Evolutionary conservation across 1,284 basidiomycete genomes (phyloP).

Genomic region (Hymenochaete sp.): DNA sequence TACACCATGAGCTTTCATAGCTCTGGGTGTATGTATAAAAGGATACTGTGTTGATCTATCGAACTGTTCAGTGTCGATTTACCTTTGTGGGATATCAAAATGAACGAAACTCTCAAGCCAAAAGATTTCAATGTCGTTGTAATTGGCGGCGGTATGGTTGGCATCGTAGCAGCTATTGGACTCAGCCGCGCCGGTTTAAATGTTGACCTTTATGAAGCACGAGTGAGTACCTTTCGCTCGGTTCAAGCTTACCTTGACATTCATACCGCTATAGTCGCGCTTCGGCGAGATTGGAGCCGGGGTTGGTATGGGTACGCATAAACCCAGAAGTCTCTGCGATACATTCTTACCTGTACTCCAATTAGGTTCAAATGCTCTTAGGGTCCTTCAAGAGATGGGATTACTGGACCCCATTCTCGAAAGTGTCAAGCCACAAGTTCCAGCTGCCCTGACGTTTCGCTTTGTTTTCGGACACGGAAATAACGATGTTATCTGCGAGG

Average conservation of each 20-base stretch:
- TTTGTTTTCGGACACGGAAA: constrained; percentile 34
- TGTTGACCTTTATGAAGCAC: constrained; percentile 44
- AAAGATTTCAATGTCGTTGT: too few relatives aligned
- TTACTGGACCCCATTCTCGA: constrained; percentile 34
- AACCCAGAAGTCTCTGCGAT: too few relatives aligned
- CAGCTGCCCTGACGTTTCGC: constrained; percentile 29
- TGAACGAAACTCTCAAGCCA: too few relatives aligned
- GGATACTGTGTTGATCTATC: too few relatives aligned
- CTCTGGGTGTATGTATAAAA: too few relatives aligned
- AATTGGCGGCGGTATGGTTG: constrained; percentile 46
- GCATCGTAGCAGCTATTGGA: constrained; percentile 38
- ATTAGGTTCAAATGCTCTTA: constrained; percentile 42
- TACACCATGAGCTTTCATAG: too few relatives aligned
- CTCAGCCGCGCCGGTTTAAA: constrained; percentile 36
- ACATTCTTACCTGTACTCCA: not conserved
- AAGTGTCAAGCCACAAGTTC: constrained; percentile 28
- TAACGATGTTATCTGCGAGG: constrained; percentile 41
- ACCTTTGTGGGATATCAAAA: too few relatives aligned
- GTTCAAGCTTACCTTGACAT: constrained; percentile 8
- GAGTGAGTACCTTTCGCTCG: constrained; percentile 25
- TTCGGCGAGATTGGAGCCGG: constrained; percentile 48
- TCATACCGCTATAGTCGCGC: constrained; percentile 25
- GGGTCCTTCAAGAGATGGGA: constrained; percentile 37
- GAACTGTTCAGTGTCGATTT: too few relatives aligned
- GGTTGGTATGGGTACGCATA: constrained; percentile 44